These are phyloP conservation scores for Angophora floribunda DNA, from an alignment of 345 rosid genomes.

Conservation along the genomic window DNA sequence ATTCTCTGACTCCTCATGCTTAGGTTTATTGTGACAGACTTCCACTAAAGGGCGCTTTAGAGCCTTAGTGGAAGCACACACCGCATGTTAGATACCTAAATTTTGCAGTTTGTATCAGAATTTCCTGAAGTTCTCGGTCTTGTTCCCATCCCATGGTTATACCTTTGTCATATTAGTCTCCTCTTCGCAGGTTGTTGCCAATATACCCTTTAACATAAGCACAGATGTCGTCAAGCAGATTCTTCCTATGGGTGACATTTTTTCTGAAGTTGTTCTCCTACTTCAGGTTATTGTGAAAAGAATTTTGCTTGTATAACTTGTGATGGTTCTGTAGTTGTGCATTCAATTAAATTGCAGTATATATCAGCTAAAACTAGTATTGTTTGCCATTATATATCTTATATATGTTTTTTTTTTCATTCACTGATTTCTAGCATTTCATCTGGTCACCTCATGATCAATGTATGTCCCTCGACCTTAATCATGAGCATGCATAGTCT, in stretches of 20 bases:
- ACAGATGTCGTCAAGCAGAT: slow-evolving; percentile 74
- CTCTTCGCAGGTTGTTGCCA: slow-evolving; percentile 66
- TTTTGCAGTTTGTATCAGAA: not conserved
- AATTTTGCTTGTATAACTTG: not conserved
- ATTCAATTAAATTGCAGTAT: not conserved
- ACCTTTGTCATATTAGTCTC: not conserved
- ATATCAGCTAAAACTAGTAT: not conserved
- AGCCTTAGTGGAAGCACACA: not conserved
- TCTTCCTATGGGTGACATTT: slow-evolving; percentile 91
- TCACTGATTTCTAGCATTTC: not conserved
- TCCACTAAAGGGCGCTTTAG: not conserved
- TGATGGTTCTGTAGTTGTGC: not conserved
- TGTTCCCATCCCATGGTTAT: not conserved
- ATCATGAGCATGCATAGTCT: not conserved
- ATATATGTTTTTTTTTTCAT: not conserved
- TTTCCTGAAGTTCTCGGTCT: not conserved
- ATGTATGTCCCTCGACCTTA: not conserved
- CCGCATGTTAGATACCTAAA: not conserved
- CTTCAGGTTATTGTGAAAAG: slow-evolving; percentile 52
- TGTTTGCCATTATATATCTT: not conserved
- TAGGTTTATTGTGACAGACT: not conserved
- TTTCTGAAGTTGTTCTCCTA: slow-evolving; percentile 82
- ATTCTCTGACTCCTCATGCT: not conserved
- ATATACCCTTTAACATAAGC: slow-evolving; percentile 84
- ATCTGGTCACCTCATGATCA: not conserved